phyloP scores from a whole-genome alignment of 192 early-diverging fungal species.

The Coemansia sp. region DNA sequence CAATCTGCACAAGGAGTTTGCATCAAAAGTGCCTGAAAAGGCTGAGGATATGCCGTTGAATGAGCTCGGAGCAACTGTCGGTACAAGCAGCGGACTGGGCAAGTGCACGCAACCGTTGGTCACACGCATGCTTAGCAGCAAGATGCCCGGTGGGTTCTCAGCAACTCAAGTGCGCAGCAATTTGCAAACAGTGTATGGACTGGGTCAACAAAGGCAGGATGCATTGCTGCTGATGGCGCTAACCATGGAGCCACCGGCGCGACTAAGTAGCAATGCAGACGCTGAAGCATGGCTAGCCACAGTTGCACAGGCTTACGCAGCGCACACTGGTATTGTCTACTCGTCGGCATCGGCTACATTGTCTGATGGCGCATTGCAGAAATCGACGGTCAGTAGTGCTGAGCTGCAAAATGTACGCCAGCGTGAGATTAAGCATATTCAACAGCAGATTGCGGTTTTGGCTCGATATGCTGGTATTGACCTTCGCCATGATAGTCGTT shows the following conservation, averaged over 20 bases:
- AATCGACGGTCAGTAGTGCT: slow-evolving; percentile 82
- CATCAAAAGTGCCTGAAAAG: slow-evolving; percentile 80
- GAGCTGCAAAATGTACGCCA: slow-evolving; percentile 80
- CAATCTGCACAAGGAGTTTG: slow-evolving; percentile 92
- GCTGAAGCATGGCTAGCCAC: slow-evolving; percentile 51
- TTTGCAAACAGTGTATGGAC: slow-evolving; percentile 68
- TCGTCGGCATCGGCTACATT: background rate
- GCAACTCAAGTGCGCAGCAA: slow-evolving; percentile 71
- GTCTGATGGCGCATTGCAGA: background rate
- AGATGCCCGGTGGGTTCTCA: slow-evolving; percentile 93
- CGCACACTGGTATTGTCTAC: slow-evolving; percentile 69
- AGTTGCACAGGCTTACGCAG: slow-evolving; percentile 81
- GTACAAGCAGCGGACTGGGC: slow-evolving; percentile 68
- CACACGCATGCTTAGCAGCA: slow-evolving; percentile 76
- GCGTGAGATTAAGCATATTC: slow-evolving; percentile 68
- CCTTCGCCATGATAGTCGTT: slow-evolving; percentile 66
- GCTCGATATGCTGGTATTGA: slow-evolving; percentile 81
- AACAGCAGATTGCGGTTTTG: slow-evolving; percentile 80
- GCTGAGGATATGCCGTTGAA: slow-evolving; percentile 81
- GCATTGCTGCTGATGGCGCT: slow-evolving; percentile 74
- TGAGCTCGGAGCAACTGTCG: slow-evolving; percentile 73
- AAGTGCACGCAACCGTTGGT: slow-evolving; percentile 77
- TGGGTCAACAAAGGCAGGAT: slow-evolving; percentile 78
- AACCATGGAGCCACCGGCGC: slow-evolving; percentile 79
- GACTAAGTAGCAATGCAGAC: slow-evolving; percentile 56